A percentile compares a stretch with the other conserved stretches of the same genome.
These are phyloP conservation scores for Venturia nashicola DNA, from an alignment of 2,329 filamentous ascomycete genomes.

Conservation along the genomic window DNA sequence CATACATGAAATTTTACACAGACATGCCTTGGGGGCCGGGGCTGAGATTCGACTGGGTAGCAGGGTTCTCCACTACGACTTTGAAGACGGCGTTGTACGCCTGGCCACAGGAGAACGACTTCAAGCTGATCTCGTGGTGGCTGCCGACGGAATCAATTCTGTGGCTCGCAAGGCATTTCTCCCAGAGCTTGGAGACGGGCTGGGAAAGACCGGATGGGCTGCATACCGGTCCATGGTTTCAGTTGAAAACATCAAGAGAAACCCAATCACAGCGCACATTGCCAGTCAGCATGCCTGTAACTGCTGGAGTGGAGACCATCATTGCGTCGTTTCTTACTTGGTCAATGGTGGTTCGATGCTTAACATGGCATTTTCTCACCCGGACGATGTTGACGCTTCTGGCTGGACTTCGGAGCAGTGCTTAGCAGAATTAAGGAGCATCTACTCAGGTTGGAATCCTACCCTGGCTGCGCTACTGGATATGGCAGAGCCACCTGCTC, in stretches of 20 bases:
- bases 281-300: constrained; percentile 12
- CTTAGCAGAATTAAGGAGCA: constrained; percentile 7
- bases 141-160: constrained; percentile 34
- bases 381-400: constrained; percentile 12
- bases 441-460: constrained; percentile 11
- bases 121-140: constrained; percentile 25
- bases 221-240: constrained; percentile 13
- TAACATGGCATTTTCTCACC: constrained; percentile 14
- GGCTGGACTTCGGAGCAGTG: constrained; percentile 12
- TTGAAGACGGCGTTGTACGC: constrained; percentile 13
- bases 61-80: constrained; percentile 13
- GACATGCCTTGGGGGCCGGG: constrained; percentile 11
- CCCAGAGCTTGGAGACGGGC: constrained; percentile 4
- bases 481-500: constrained; percentile 9
- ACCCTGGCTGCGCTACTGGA: constrained; percentile 11
- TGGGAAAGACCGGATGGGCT: constrained; percentile 13
- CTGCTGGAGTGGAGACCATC: constrained; percentile 12
- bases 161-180: constrained; percentile 20
- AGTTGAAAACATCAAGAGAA: constrained; percentile 11
- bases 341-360: constrained; percentile 11
- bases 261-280: constrained; percentile 11
- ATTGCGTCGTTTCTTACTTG: constrained; percentile 15
- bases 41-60: constrained; percentile 13
- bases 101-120: constrained; percentile 11
- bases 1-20: constrained; percentile 26